Percentiles rank a stretch among this genome's conserved stretches.
These are phyloP conservation scores for sunflower (Helianthus annuus) DNA, from an alignment of 129 eudicot species.

Conservation along the genomic window DNA sequence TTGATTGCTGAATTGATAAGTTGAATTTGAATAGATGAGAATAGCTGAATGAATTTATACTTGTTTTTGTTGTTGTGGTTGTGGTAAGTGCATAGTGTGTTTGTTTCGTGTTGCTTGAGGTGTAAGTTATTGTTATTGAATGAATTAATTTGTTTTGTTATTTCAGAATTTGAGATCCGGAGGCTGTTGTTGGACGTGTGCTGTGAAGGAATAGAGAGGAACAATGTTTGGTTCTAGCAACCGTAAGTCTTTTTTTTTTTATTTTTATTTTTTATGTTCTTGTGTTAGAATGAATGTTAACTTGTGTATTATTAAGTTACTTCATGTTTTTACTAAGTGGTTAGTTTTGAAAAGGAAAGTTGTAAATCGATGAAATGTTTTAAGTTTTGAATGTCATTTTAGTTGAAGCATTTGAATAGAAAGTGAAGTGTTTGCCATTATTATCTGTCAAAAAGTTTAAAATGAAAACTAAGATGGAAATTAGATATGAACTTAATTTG, in stretches of 20 bases:
- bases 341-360: too few relatives aligned
- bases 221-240: constrained; percentile 31
- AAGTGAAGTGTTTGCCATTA: background rate
- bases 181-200: too few relatives aligned
- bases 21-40: too few relatives aligned
- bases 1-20: too few relatives aligned
- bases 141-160: background rate
- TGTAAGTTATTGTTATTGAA: background rate
- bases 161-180: too few relatives aligned
- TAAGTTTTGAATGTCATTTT: background rate
- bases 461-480: background rate
- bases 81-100: too few relatives aligned
- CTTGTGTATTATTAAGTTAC: background rate
- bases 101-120: too few relatives aligned
- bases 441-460: background rate
- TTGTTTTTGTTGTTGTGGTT: too few relatives aligned
- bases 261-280: background rate
- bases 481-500: too few relatives aligned
- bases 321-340: background rate
- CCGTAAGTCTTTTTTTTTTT: constrained; percentile 19
- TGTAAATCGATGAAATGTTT: too few relatives aligned
- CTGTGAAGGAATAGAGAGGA: constrained; percentile 27
- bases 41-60: too few relatives aligned
- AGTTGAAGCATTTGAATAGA: background rate
- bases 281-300: background rate